These are phyloP conservation scores for Cutaneotrichosporon cutaneum DNA, from an alignment of 1,284 basidiomycete species.

Conservation along the genomic window DNA sequence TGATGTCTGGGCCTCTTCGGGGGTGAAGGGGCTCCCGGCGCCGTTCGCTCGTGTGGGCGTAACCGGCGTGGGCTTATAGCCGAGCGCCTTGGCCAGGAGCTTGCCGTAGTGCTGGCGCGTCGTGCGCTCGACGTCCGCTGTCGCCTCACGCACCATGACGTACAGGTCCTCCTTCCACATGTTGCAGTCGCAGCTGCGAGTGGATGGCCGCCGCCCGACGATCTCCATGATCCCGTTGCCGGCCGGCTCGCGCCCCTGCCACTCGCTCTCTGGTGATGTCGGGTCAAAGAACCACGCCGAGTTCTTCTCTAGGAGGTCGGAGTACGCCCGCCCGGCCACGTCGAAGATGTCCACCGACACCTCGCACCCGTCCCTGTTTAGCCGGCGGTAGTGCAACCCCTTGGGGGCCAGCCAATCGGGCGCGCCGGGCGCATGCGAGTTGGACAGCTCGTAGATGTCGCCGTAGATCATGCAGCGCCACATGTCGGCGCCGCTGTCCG, in stretches of 20 bases:
- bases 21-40: not conserved
- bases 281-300: conserved; percentile 16
- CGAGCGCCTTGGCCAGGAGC: conserved; percentile 10
- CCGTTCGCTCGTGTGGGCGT: not conserved
- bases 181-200: not conserved
- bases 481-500: not conserved
- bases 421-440: not conserved
- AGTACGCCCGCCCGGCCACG: conserved; percentile 42
- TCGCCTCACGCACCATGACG: conserved; percentile 24
- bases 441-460: conserved; percentile 38
- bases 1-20: too few species aligned
- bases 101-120: conserved; percentile 22
- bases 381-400: conserved; percentile 32
- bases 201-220: conserved; percentile 1
- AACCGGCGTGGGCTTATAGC: not conserved
- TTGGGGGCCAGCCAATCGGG: conserved; percentile 22
- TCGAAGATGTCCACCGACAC: conserved; percentile 44
- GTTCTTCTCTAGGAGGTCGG: conserved; percentile 36
- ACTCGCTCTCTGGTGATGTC: not conserved
- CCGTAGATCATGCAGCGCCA: conserved; percentile 44
- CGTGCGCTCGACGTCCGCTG: conserved; percentile 17
- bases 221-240: conserved; percentile 8
- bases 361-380: conserved; percentile 34
- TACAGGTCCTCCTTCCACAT: conserved; percentile 30
- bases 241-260: not conserved